These are phyloP conservation scores for Cladorrhinum sp. DNA, from an alignment of 2,329 filamentous ascomycete species.

Conservation along the genomic window DNA sequence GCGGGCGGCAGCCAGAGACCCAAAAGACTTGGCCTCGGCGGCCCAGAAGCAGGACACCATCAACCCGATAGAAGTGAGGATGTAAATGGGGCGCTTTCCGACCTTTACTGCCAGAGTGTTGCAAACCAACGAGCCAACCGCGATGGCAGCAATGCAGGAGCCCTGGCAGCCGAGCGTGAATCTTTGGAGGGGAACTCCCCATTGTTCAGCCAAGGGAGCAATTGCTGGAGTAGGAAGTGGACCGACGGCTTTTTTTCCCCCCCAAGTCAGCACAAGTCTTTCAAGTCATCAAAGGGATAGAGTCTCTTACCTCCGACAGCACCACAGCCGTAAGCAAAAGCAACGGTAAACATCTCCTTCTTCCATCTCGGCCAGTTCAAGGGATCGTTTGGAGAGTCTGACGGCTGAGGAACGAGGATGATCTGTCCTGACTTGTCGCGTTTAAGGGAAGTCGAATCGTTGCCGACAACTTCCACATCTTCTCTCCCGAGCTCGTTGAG, in stretches of 20 bases:
- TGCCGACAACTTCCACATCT: slow-evolving; percentile 21
- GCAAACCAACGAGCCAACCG: not conserved
- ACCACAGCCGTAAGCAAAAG: slow-evolving; percentile 38
- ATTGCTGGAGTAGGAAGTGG: not conserved
- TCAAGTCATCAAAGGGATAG: not conserved
- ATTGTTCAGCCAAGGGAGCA: not conserved
- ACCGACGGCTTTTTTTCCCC: not conserved
- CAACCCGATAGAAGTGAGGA: not conserved
- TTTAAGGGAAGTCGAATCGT: slow-evolving; percentile 24
- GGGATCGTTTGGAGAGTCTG: slow-evolving; percentile 45
- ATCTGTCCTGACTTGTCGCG: slow-evolving; percentile 35
- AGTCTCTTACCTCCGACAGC: slow-evolving; percentile 33
- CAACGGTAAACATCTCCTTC: slow-evolving; percentile 36
- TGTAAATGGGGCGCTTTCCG: not conserved
- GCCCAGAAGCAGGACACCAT: slow-evolving; percentile 1
- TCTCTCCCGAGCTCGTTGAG: slow-evolving; percentile 25
- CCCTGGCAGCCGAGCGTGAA: slow-evolving; percentile 1
- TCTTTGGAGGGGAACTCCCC: not conserved
- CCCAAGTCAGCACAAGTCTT: not conserved
- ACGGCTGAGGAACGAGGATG: slow-evolving; percentile 49
- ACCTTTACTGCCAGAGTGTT: not conserved
- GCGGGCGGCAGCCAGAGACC: not conserved
- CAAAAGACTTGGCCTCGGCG: not conserved
- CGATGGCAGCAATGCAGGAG: not conserved
- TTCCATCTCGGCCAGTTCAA: slow-evolving; percentile 43